phyloP scores from a whole-genome alignment of 345 rosid species.

The Erysimum cheiranthoides region DNA sequence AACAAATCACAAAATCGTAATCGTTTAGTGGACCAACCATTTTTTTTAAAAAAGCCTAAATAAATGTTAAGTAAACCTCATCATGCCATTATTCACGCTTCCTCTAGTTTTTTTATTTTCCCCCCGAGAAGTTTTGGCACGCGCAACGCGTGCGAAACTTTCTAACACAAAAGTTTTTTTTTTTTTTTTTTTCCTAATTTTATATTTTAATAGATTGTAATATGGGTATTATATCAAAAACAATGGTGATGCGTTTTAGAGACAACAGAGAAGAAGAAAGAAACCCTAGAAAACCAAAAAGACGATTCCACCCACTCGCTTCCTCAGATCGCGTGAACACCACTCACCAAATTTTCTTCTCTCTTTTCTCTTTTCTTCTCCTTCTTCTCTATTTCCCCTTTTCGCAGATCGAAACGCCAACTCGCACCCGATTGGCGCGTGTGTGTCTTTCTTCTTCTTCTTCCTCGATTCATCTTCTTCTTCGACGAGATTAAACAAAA shows the following conservation, averaged over 20 bases:
- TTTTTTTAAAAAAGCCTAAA: no score
- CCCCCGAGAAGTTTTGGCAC: constrained; percentile 37
- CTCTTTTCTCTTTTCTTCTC: not conserved
- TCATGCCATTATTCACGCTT: constrained; percentile 37
- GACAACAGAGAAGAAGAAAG: constrained; percentile 13
- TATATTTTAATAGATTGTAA: not conserved
- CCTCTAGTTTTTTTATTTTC: not conserved
- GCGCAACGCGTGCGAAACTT: constrained; percentile 46
- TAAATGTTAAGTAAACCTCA: not conserved
- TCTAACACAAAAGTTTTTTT: constrained; percentile 5
- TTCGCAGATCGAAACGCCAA: constrained; percentile 45
- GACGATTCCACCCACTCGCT: constrained; percentile 47
- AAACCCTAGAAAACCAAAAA: constrained; percentile 35
- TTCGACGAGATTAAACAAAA: constrained; percentile 19
- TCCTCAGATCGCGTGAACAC: constrained; percentile 43
- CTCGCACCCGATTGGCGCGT: constrained; percentile 51
- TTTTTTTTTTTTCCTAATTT: not conserved
- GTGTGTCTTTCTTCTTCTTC: constrained; percentile 18
- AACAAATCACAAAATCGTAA: no score
- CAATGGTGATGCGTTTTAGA: constrained; percentile 25
- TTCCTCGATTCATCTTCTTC: constrained; percentile 5
- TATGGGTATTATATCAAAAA: not conserved
- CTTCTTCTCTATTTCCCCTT: not conserved
- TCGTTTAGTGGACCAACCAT: no score
- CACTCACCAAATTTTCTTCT: constrained; percentile 34